A percentile compares a stretch with the other conserved stretches of the same genome.
These are phyloP conservation scores for Vicia faba DNA, from an alignment of 306 rosid species.

Conservation along the genomic window DNA sequence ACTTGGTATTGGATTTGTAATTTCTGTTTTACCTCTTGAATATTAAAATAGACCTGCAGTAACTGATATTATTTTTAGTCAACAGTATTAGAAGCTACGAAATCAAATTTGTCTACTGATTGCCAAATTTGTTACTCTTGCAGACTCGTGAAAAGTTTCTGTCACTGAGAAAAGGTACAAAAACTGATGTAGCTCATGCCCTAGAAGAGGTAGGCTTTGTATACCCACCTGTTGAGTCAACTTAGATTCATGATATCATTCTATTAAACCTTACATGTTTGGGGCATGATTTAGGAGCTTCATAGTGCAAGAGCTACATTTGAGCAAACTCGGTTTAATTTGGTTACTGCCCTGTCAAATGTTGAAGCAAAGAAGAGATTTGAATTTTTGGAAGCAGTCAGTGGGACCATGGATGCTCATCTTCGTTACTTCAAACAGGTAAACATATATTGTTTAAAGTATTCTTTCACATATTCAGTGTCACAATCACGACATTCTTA, in stretches of 20 bases:
- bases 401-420: conserved; percentile 99
- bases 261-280: conserved; percentile 39
- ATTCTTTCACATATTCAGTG: conserved; percentile 20
- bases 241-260: conserved; percentile 23
- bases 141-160: conserved; percentile 98
- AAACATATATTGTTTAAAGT: conserved; percentile 32
- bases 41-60: too few species aligned
- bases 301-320: conserved; percentile 86
- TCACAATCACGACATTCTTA: conserved; percentile 36
- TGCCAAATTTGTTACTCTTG: conserved; percentile 29
- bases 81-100: conserved; percentile 14
- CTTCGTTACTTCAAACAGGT: conserved; percentile 99
- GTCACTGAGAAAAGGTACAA: conserved; percentile 92
- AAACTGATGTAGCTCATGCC: conserved; percentile 67
- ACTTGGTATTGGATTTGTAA: conserved; percentile 13
- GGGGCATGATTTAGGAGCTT: conserved; percentile 76
- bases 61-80: neutral
- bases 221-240: conserved; percentile 13
- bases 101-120: conserved; percentile 10
- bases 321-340: conserved; percentile 96
- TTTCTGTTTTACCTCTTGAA: too few species aligned
- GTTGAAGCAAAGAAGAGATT: conserved; percentile 99
- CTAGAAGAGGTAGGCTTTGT: conserved; percentile 79
- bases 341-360: conserved; percentile 91
- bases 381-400: conserved; percentile 97